These are phyloP conservation scores for Sarocladium strictum DNA, from an alignment of 2,329 filamentous ascomycete species.

Conservation along the genomic window DNA sequence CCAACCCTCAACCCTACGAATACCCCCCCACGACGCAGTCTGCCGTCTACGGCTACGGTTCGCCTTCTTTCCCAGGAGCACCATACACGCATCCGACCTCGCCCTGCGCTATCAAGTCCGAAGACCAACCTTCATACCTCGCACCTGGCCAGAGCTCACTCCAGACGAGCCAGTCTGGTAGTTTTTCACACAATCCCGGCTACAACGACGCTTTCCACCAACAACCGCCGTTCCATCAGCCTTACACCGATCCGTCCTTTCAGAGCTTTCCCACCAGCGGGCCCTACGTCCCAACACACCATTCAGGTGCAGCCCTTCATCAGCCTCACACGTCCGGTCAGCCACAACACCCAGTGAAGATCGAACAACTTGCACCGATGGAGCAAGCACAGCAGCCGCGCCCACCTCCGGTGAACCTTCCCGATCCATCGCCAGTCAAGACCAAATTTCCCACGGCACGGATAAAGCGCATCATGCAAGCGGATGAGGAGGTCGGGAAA, in stretches of 20 bases:
- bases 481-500: constrained; percentile 96
- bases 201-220: background rate
- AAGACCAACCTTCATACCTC: background rate
- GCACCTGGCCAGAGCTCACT: background rate
- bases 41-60: constrained; percentile 4
- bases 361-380: background rate
- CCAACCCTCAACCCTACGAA: constrained; percentile 6
- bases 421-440: constrained; percentile 25
- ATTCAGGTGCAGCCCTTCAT: background rate
- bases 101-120: background rate
- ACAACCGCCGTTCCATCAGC: constrained; percentile 12
- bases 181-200: background rate
- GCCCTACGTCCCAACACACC: background rate
- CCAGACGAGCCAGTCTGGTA: background rate
- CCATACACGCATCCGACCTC: background rate
- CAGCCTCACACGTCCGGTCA: background rate
- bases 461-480: constrained; percentile 99
- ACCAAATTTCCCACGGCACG: constrained; percentile 96
- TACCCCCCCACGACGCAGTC: constrained; percentile 1
- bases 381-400: constrained; percentile 18
- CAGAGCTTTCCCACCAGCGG: background rate
- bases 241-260: constrained; percentile 12
- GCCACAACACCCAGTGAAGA: background rate
- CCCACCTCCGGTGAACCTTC: constrained; percentile 28
- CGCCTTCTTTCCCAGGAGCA: background rate